Conservation (phyloP, 305 asterid genomes). For the Ruellia speciosa region DNA sequence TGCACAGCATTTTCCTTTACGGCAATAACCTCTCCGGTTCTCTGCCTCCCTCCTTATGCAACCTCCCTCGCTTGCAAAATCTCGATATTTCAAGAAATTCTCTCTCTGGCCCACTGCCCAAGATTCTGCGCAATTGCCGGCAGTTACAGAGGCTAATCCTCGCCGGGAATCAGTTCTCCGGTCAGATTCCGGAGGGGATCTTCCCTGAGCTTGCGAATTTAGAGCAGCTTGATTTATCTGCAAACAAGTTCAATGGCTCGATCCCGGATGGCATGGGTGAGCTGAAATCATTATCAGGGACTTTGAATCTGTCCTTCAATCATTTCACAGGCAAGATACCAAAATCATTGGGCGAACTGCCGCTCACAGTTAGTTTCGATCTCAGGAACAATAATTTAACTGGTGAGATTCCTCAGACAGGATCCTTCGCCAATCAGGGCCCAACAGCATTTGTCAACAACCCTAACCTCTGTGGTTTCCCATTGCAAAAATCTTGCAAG, state of each 20-base stretch:
- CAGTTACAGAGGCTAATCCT: constrained; percentile 71
- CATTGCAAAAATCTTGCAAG: constrained; percentile 65
- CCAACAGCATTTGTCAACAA: constrained; percentile 83
- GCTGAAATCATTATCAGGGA: constrained; percentile 70
- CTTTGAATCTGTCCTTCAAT: constrained; percentile 66
- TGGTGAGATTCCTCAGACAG: constrained; percentile 88
- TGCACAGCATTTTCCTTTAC: constrained; percentile 79
- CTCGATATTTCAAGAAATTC: constrained; percentile 72
- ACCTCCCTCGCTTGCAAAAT: constrained; percentile 69
- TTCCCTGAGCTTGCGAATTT: constrained; percentile 81
- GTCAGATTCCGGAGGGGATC: constrained; percentile 58
- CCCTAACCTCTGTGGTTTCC: constrained; percentile 80
- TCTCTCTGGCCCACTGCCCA: constrained; percentile 57
- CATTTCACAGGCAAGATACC: constrained; percentile 67
- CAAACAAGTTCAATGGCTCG: constrained; percentile 51
- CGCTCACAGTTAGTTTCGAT: constrained; percentile 79
- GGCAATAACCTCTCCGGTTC: constrained; percentile 74
- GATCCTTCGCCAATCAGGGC: constrained; percentile 82
- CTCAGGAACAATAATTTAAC: constrained; percentile 61
- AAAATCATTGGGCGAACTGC: constrained; percentile 63
- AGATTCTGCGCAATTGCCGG: constrained; percentile 61
- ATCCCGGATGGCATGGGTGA: constrained; percentile 79
- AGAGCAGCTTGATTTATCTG: constrained; percentile 71
- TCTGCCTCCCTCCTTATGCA: constrained; percentile 66
- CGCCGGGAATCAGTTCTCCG: constrained; percentile 53